Conservation (phyloP, 1,139 yeast genomes). For the Zygosaccharomyces pseudobailii region DNA sequence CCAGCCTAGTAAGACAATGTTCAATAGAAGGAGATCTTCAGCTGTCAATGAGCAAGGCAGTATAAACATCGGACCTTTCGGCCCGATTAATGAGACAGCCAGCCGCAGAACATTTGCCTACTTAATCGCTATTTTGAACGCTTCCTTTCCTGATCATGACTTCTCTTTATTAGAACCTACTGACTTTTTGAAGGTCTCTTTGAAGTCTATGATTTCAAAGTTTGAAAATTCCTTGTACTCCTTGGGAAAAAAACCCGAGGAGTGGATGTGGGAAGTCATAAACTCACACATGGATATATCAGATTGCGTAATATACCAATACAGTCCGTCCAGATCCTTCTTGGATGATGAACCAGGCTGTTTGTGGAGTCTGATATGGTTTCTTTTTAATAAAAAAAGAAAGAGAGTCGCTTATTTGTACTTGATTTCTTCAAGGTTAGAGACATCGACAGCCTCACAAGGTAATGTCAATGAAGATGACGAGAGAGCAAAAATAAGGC, state of each 20-base stretch:
- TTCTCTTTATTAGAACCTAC: constrained; percentile 83
- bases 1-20: constrained; percentile 11
- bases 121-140: constrained; percentile 81
- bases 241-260: constrained; percentile 52
- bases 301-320: constrained; percentile 69
- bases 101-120: constrained; percentile 88
- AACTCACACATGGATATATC: constrained; percentile 78
- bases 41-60: constrained; percentile 26
- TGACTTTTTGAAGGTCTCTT: constrained; percentile 56
- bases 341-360: constrained; percentile 54
- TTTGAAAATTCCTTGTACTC: constrained; percentile 79
- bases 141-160: constrained; percentile 94
- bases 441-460: constrained; percentile 29
- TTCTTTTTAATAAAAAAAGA: constrained; percentile 82
- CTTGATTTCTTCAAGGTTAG: constrained; percentile 40
- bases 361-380: constrained; percentile 89
- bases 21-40: constrained; percentile 23
- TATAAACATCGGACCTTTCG: constrained; percentile 69
- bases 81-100: constrained; percentile 78
- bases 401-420: constrained; percentile 87
- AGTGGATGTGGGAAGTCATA: constrained; percentile 85
- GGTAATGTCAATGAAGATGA: constrained; percentile 32
- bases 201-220: constrained; percentile 56
- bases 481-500: constrained; percentile 28
- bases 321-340: constrained; percentile 75